phyloP scores from a whole-genome alignment of 2,329 filamentous ascomycete genomes.

The Penicillium sp. region DNA sequence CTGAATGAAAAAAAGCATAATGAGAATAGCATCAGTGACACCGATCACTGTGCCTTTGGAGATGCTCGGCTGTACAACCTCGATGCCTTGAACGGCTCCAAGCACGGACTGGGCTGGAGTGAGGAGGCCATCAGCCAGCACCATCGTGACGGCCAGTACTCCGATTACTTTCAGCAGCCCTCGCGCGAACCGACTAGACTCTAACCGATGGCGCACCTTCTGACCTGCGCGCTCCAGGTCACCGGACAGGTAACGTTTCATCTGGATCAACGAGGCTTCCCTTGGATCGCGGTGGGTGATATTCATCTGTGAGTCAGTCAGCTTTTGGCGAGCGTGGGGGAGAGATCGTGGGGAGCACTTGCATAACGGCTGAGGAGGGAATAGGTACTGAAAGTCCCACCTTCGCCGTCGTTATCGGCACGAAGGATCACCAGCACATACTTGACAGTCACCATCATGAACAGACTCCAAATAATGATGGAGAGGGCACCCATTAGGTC shows the following conservation, averaged over 20 bases:
- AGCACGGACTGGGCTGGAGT: conserved; percentile 9
- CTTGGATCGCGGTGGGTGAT: conserved; percentile 1
- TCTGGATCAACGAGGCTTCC: conserved; percentile 1
- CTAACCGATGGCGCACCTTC: not conserved
- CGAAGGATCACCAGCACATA: not conserved
- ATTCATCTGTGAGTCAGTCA: not conserved
- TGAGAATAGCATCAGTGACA: conserved; percentile 1
- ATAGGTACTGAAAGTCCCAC: conserved; percentile 5
- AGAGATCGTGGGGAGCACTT: not conserved
- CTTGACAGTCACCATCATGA: conserved; percentile 8
- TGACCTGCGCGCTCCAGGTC: not conserved
- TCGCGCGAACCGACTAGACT: conserved; percentile 1
- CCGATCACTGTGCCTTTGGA: conserved; percentile 2
- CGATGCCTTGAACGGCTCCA: conserved; percentile 6
- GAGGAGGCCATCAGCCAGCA: conserved; percentile 6
- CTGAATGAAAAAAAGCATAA: not conserved
- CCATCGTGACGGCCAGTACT: not conserved
- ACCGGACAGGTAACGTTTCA: conserved; percentile 1
- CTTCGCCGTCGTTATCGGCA: conserved; percentile 6
- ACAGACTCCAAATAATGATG: conserved; percentile 3
- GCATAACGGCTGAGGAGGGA: conserved; percentile 5
- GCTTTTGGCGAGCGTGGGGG: not conserved
- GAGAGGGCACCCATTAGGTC: not conserved
- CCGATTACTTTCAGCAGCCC: conserved; percentile 4
- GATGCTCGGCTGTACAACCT: conserved; percentile 1